Percentiles rank a stretch among this genome's conserved stretches.
Conservation (phyloP, 148 eudicot genomes). For the Cornus kousa region DNA sequence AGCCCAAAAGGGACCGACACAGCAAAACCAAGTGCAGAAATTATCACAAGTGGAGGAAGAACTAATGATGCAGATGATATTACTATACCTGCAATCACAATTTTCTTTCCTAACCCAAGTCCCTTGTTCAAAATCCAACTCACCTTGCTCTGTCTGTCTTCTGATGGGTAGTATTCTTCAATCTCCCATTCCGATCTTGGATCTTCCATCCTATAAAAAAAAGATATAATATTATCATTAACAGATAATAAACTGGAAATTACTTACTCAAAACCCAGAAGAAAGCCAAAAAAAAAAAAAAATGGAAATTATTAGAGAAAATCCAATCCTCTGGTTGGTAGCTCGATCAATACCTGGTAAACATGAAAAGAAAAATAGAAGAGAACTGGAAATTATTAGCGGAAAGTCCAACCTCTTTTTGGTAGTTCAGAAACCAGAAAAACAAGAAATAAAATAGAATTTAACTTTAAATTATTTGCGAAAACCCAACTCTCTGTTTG, state of each 20-base stretch:
- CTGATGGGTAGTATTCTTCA: slow-evolving; percentile 15
- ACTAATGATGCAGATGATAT: slow-evolving; percentile 67
- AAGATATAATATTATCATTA: background rate
- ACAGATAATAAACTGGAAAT: background rate
- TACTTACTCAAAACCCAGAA: too few relatives aligned
- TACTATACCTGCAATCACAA: slow-evolving; percentile 46
- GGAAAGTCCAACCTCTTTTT: background rate
- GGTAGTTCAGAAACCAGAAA: too few relatives aligned
- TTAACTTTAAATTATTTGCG: too few relatives aligned
- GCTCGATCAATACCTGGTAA: too few relatives aligned
- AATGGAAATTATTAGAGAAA: background rate
- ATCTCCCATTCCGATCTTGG: slow-evolving; percentile 29
- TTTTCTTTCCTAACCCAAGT: slow-evolving; percentile 54
- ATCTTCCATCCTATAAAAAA: slow-evolving; percentile 21
- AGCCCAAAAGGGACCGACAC: slow-evolving; percentile 62
- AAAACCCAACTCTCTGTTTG: background rate
- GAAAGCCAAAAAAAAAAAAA: too few relatives aligned
- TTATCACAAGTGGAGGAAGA: slow-evolving; percentile 65
- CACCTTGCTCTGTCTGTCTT: slow-evolving; percentile 10
- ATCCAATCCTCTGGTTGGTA: background rate
- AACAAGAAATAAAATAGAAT: too few relatives aligned
- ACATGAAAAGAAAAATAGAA: too few relatives aligned
- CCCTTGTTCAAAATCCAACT: slow-evolving; percentile 47
- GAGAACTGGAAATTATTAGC: background rate
- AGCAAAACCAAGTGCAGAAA: slow-evolving; percentile 62